Conservation (phyloP, 2,329 filamentous ascomycete genomes). For the Colletotrichum sp. region DNA sequence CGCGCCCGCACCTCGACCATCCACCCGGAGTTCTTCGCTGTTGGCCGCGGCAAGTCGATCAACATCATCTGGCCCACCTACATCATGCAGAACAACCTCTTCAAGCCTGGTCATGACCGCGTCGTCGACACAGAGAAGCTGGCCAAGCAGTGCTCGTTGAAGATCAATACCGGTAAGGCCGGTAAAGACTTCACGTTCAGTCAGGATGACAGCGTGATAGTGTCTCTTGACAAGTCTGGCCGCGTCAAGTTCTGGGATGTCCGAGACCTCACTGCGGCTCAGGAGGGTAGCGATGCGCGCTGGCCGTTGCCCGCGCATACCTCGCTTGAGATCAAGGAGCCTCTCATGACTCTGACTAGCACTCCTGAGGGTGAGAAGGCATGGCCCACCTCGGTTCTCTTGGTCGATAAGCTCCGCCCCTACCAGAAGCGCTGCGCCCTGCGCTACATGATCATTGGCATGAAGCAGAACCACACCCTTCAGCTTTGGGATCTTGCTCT, state of each 20-base stretch:
- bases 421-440: slow-evolving; percentile 89
- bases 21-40: slow-evolving; percentile 92
- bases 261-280: slow-evolving; percentile 69
- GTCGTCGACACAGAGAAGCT: slow-evolving; percentile 88
- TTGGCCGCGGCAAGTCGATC: slow-evolving; percentile 95
- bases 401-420: slow-evolving; percentile 94
- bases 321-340: slow-evolving; percentile 80
- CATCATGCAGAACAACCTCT: slow-evolving; percentile 65
- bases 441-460: slow-evolving; percentile 94
- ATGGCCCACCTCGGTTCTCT: slow-evolving; percentile 93
- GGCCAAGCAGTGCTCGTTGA: slow-evolving; percentile 83
- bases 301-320: slow-evolving; percentile 58
- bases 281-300: slow-evolving; percentile 54
- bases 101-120: slow-evolving; percentile 67
- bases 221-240: slow-evolving; percentile 95
- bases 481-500: slow-evolving; percentile 98
- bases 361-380: slow-evolving; percentile 90
- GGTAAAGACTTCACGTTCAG: slow-evolving; percentile 99
- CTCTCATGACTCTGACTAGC: slow-evolving; percentile 84
- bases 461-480: slow-evolving; percentile 98
- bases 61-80: slow-evolving; percentile 79
- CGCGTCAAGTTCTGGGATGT: slow-evolving; percentile 99
- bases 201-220: slow-evolving; percentile 92
- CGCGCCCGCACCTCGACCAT: slow-evolving; percentile 87
- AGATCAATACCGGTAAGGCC: slow-evolving; percentile 96